These are phyloP conservation scores for Endotrypanum monterogeii DNA, from an alignment of 208 protist species.

Conservation along the genomic window DNA sequence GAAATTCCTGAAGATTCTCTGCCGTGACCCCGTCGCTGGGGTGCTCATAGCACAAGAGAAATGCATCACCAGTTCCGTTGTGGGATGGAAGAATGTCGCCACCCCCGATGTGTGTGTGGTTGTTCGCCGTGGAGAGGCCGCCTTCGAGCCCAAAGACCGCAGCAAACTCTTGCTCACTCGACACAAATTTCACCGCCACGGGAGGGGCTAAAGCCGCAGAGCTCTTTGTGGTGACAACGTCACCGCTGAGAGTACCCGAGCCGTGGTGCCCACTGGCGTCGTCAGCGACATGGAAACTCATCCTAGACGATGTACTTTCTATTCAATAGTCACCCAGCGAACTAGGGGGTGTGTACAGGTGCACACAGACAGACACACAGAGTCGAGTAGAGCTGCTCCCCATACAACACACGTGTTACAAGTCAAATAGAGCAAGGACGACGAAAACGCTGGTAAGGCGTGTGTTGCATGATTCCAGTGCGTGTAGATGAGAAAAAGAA, in stretches of 20 bases:
- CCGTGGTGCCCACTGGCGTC: neutral
- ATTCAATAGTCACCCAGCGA: neutral
- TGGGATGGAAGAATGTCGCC: neutral
- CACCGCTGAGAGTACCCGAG: neutral
- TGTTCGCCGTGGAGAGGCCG: neutral
- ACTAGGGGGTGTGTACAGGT: neutral
- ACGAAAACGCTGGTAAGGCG: too few species aligned
- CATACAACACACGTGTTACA: too few species aligned
- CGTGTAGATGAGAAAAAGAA: too few species aligned
- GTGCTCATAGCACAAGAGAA: slow-evolving; percentile 80
- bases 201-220: neutral
- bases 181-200: slow-evolving; percentile 36
- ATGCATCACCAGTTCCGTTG: slow-evolving; percentile 18
- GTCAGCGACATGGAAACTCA: neutral
- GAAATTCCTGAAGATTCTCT: slow-evolving; percentile 36
- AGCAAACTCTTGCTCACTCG: slow-evolving; percentile 58
- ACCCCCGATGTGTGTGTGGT: neutral
- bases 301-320: neutral
- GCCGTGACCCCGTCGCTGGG: slow-evolving; percentile 46
- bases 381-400: too few species aligned
- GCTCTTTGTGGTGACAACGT: neutral
- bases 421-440: too few species aligned
- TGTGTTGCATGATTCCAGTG: too few species aligned
- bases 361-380: neutral
- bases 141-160: slow-evolving; percentile 34